These are phyloP conservation scores for Aspergillus alliaceus DNA, from an alignment of 2,329 filamentous ascomycete species.

Conservation along the genomic window DNA sequence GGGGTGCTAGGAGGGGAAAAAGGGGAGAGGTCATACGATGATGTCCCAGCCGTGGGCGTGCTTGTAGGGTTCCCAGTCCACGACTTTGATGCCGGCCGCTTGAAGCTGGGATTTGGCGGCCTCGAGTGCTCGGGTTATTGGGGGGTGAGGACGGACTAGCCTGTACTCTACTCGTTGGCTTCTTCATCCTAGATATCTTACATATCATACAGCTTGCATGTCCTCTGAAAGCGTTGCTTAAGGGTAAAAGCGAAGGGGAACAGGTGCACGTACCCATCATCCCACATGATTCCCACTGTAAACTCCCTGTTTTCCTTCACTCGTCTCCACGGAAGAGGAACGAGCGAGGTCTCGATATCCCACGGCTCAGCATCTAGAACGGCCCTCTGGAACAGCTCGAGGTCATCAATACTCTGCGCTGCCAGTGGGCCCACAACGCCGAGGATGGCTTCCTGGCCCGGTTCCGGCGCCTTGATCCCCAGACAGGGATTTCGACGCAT, in stretches of 20 bases:
- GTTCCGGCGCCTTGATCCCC: conserved; percentile 28
- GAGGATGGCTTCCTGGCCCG: conserved; percentile 41
- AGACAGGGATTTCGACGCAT: conserved; percentile 32
- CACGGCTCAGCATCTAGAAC: conserved; percentile 43
- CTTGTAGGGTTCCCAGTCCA: conserved; percentile 37
- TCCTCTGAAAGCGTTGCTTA: no score
- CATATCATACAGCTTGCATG: no score
- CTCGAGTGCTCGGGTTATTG: conserved; percentile 50
- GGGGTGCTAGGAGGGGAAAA: neutral
- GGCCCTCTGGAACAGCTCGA: conserved; percentile 40
- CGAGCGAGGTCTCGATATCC: conserved; percentile 42
- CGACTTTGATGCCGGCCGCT: conserved; percentile 48
- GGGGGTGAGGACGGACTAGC: conserved; percentile 65
- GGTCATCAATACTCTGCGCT: conserved; percentile 29
- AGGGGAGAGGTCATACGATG: conserved; percentile 23
- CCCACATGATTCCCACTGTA: conserved; percentile 60
- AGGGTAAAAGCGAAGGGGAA: no score
- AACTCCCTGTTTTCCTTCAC: conserved; percentile 24
- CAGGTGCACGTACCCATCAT: conserved; percentile 51
- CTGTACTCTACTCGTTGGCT: conserved; percentile 19
- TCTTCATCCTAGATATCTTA: no score
- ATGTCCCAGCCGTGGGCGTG: conserved; percentile 36
- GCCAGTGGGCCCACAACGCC: conserved; percentile 32
- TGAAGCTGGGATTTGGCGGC: conserved; percentile 29
- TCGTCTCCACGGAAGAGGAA: conserved; percentile 43